phyloP scores from a whole-genome alignment of 1,284 basidiomycete genomes.

The Trichosporon sp. region DNA sequence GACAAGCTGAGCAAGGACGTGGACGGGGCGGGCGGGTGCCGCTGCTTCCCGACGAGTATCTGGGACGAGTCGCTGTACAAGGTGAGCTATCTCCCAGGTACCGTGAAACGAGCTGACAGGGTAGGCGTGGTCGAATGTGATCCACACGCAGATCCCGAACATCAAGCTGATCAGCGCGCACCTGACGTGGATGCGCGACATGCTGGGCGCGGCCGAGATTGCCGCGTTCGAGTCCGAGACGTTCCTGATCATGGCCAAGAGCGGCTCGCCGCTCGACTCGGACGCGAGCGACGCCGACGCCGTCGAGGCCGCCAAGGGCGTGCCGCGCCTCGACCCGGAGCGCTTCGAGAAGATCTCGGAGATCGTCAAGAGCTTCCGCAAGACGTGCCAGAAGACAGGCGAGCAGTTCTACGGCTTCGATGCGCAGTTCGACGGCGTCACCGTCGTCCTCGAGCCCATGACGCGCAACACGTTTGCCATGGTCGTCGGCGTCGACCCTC shows the following conservation, averaged over 20 bases:
- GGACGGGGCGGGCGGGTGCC: conserved; percentile 27
- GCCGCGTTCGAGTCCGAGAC: conserved; percentile 96
- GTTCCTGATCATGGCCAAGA: conserved; percentile 84
- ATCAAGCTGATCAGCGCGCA: conserved; percentile 81
- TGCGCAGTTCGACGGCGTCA: conserved; percentile 68
- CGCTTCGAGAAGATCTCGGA: conserved; percentile 95
- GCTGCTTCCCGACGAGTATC: conserved; percentile 84
- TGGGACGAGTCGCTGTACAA: conserved; percentile 97
- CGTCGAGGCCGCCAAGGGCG: conserved; percentile 42
- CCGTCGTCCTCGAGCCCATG: conserved; percentile 89
- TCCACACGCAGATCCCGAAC: conserved; percentile 94
- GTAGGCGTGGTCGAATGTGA: conserved; percentile 96
- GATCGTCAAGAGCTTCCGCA: conserved; percentile 90
- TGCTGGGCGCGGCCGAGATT: conserved; percentile 85
- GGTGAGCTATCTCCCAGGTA: conserved; percentile 54
- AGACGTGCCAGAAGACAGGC: conserved; percentile 66
- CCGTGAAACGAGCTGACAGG: neutral
- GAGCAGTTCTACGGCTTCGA: conserved; percentile 74
- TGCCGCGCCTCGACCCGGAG: conserved; percentile 63
- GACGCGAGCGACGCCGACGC: conserved; percentile 39
- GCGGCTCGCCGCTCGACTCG: conserved; percentile 45
- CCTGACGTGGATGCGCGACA: conserved; percentile 74
- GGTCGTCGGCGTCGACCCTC: conserved; percentile 72
- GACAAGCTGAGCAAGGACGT: conserved; percentile 46
- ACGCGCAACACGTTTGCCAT: conserved; percentile 93